Evolutionary conservation across 352 stramenopile species (phyloP).

Genomic region (Pythium dissimile): DNA sequence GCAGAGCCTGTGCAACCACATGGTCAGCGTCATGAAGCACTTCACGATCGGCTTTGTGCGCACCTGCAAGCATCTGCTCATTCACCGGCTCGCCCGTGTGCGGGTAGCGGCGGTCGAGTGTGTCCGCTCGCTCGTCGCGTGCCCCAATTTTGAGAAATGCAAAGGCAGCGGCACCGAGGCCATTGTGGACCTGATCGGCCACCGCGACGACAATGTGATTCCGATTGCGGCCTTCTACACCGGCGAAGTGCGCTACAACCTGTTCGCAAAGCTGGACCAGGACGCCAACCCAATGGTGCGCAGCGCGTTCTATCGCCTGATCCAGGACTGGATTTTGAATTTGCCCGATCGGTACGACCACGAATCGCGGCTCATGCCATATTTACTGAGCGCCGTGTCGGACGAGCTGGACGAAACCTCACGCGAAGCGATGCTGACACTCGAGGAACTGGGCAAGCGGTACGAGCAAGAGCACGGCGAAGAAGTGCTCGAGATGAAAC

Average conservation of each 20-base stretch:
- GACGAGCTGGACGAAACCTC: slow-evolving; percentile 58
- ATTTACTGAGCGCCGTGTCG: slow-evolving; percentile 88
- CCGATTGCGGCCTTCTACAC: slow-evolving; percentile 93
- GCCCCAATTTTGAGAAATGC: slow-evolving; percentile 88
- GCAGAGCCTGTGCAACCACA: slow-evolving; percentile 49
- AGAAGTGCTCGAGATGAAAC: slow-evolving; percentile 91
- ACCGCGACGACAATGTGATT: slow-evolving; percentile 95
- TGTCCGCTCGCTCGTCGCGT: slow-evolving; percentile 78
- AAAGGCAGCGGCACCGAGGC: slow-evolving; percentile 93
- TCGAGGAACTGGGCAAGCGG: slow-evolving; percentile 56
- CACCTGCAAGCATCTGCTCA: slow-evolving; percentile 71
- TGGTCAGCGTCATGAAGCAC: slow-evolving; percentile 92
- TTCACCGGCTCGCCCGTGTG: slow-evolving; percentile 89
- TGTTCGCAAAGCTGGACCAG: slow-evolving; percentile 89
- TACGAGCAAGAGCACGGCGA: slow-evolving; percentile 70
- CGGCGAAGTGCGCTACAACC: slow-evolving; percentile 88
- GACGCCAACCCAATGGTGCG: slow-evolving; percentile 84
- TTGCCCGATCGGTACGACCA: slow-evolving; percentile 94
- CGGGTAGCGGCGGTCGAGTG: slow-evolving; percentile 82
- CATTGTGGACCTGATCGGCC: slow-evolving; percentile 93
- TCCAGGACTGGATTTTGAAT: slow-evolving; percentile 87
- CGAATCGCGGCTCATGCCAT: slow-evolving; percentile 92
- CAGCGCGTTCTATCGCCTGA: slow-evolving; percentile 79
- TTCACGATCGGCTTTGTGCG: slow-evolving; percentile 90
- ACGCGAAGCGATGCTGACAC: slow-evolving; percentile 56